Conservation (phyloP, 257 asterid species). For the Solanum lignicaule region DNA sequence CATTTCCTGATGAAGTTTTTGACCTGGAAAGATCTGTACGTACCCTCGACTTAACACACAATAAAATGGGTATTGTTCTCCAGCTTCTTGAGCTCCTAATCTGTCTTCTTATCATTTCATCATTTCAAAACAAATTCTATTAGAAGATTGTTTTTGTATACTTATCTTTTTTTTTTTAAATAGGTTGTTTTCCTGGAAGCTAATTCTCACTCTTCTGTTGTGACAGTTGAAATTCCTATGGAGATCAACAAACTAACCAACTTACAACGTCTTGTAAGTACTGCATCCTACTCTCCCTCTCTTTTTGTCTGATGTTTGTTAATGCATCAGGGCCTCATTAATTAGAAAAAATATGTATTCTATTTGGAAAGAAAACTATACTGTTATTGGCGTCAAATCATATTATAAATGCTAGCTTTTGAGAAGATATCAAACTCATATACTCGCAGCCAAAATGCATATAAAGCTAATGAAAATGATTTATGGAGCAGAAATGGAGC, state of each 20-base stretch:
- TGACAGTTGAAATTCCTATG: conserved; percentile 72
- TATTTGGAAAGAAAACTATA: background rate
- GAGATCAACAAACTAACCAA: conserved; percentile 73
- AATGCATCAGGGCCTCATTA: background rate
- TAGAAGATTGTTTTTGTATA: background rate
- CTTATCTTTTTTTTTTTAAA: background rate
- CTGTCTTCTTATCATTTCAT: background rate
- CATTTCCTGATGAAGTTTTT: conserved; percentile 71
- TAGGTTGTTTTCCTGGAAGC: conserved; percentile 3
- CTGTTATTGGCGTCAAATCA: background rate
- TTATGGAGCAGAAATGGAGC: background rate
- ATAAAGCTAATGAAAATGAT: background rate
- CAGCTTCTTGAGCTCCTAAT: conserved; percentile 1
- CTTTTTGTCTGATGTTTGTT: background rate
- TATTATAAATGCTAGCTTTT: background rate
- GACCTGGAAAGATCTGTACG: conserved; percentile 78
- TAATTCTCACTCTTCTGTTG: background rate
- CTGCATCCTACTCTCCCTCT: background rate
- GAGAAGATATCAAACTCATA: background rate
- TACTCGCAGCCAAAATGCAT: background rate
- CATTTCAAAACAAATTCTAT: background rate
- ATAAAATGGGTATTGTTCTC: conserved; percentile 50
- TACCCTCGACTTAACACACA: conserved; percentile 82
- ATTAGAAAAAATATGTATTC: background rate
- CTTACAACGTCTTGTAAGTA: conserved; percentile 91